Conservation (phyloP, 75 land plant species). For the Chamaecyparis obtusa region DNA sequence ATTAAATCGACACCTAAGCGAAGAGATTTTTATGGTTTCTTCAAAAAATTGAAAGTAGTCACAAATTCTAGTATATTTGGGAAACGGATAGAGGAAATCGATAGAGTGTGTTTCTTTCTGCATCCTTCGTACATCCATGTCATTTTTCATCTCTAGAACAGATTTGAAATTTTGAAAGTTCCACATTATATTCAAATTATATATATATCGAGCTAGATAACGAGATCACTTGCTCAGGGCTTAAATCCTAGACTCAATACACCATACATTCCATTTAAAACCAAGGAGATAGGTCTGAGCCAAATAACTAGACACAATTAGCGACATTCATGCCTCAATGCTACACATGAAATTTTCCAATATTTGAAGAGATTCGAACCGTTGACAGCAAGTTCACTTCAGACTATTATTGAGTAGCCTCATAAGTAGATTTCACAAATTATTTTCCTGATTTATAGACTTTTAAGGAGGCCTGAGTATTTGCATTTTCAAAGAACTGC, state of each 20-base stretch:
- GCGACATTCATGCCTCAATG: no score
- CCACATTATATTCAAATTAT: no score
- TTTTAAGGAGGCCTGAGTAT: background rate
- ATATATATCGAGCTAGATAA: background rate
- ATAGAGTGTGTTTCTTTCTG: background rate
- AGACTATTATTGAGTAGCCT: background rate
- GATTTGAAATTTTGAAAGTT: no score
- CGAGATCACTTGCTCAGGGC: background rate
- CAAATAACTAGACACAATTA: no score
- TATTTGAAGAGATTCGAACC: background rate
- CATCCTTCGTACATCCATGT: background rate
- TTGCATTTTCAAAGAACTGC: background rate
- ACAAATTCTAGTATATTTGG: background rate
- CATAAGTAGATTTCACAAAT: background rate
- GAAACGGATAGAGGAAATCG: background rate
- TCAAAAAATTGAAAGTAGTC: background rate
- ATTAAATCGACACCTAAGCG: background rate
- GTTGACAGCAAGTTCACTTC: background rate
- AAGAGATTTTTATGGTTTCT: background rate
- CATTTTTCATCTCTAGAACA: no score
- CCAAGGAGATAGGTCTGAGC: background rate
- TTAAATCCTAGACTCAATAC: background rate
- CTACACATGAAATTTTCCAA: background rate
- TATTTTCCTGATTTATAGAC: background rate
- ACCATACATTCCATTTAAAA: background rate